A percentile compares a stretch with the other conserved stretches of the same genome.
These are phyloP conservation scores for Sarocladium kiliense DNA, from an alignment of 2,329 filamentous ascomycete genomes.

Conservation along the genomic window DNA sequence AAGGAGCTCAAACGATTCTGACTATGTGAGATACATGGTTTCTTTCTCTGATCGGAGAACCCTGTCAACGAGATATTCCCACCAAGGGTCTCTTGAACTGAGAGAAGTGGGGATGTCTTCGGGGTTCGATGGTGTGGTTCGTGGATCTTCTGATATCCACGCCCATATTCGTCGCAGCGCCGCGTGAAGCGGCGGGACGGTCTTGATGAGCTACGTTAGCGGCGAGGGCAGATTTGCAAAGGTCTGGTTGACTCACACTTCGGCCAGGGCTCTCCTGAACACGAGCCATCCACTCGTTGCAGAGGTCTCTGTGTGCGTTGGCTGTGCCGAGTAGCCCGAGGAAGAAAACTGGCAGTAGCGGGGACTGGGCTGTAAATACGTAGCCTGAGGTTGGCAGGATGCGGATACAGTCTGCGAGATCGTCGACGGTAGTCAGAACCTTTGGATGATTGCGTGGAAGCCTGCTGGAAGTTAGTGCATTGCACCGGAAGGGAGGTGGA, in stretches of 20 bases:
- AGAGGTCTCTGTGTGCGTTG: slow-evolving; percentile 22
- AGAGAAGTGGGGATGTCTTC: slow-evolving; percentile 18
- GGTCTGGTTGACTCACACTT: slow-evolving; percentile 29
- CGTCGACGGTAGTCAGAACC: slow-evolving; percentile 24
- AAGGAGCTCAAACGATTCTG: too few relatives aligned
- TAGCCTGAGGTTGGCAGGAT: slow-evolving; percentile 36
- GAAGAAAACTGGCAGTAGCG: slow-evolving; percentile 36
- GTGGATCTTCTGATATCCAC: slow-evolving; percentile 27
- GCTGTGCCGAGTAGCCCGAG: slow-evolving; percentile 29
- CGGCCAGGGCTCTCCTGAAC: slow-evolving; percentile 31
- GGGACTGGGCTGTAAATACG: slow-evolving; percentile 36
- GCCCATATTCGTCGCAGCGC: slow-evolving; percentile 27
- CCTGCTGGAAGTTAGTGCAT: slow-evolving; percentile 19
- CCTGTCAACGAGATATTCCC: slow-evolving; percentile 31
- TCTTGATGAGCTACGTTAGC: too few relatives aligned
- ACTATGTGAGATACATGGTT: slow-evolving; percentile 31
- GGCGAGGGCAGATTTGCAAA: too few relatives aligned
- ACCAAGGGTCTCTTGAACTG: slow-evolving; percentile 29
- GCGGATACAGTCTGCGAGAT: slow-evolving; percentile 30
- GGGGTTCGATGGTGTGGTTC: slow-evolving; percentile 10
- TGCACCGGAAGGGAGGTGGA: not conserved
- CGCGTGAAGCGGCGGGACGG: slow-evolving; percentile 32
- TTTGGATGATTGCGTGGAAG: slow-evolving; percentile 31
- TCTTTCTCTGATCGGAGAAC: slow-evolving; percentile 27
- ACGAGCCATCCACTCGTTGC: slow-evolving; percentile 29